Conservation (phyloP, 169 alveolate species). For the Plasmodium gallinaceum region DNA sequence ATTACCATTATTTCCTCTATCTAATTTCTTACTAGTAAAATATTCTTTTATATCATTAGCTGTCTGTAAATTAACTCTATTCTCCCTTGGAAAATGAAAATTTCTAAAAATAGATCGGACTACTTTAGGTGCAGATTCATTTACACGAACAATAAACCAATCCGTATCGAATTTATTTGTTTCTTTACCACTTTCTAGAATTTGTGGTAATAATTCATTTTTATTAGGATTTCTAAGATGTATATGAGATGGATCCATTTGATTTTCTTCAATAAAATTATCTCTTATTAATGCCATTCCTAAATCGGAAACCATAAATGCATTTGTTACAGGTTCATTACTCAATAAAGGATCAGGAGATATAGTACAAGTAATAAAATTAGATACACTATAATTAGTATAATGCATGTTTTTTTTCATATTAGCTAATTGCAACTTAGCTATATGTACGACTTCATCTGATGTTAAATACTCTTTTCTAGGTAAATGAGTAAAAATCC, state of each 20-base stretch:
- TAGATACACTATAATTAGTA: slow-evolving; percentile 89
- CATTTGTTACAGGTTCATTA: slow-evolving; percentile 90
- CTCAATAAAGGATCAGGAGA: slow-evolving; percentile 86
- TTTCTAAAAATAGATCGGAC: slow-evolving; percentile 83
- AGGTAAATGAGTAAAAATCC: slow-evolving; percentile 95
- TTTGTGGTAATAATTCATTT: slow-evolving; percentile 85
- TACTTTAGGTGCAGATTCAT: slow-evolving; percentile 89
- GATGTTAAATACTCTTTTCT: slow-evolving; percentile 95
- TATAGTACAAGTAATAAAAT: slow-evolving; percentile 88
- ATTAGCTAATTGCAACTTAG: slow-evolving; percentile 79
- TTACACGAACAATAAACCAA: slow-evolving; percentile 87
- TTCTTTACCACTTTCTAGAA: slow-evolving; percentile 86
- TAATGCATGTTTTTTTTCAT: slow-evolving; percentile 80
- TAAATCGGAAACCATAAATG: slow-evolving; percentile 91
- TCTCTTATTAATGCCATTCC: slow-evolving; percentile 86
- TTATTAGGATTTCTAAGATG: slow-evolving; percentile 78
- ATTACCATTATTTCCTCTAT: slow-evolving; percentile 78
- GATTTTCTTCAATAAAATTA: slow-evolving; percentile 79
- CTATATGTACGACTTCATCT: slow-evolving; percentile 91
- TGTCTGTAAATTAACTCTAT: slow-evolving; percentile 79
- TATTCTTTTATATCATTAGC: slow-evolving; percentile 39
- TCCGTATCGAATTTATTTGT: slow-evolving; percentile 86
- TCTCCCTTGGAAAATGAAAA: slow-evolving; percentile 85
- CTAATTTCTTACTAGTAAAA: slow-evolving; percentile 52
- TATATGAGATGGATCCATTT: slow-evolving; percentile 76